phyloP scores from a whole-genome alignment of 371 early-diverging fungal species.

The Dichotomocladium elegans region DNA sequence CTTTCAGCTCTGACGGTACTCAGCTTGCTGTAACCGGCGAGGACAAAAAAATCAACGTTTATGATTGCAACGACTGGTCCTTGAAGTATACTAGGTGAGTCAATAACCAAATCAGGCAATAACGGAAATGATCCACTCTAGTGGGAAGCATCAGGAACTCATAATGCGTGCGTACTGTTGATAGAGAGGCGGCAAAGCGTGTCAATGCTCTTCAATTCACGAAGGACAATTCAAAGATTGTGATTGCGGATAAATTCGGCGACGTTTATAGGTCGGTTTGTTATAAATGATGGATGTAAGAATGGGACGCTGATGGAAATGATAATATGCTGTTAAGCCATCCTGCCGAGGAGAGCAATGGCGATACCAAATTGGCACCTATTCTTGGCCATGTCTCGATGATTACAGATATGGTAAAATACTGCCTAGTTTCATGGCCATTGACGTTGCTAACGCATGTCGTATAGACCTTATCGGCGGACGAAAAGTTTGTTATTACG shows the following conservation, averaged over 20 bases:
- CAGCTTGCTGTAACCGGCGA: conserved; percentile 66
- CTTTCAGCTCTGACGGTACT: conserved; percentile 57
- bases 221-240: conserved; percentile 49
- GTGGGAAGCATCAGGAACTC: too few relatives aligned
- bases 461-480: conserved; percentile 42
- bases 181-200: conserved; percentile 60
- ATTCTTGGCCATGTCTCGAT: conserved; percentile 94
- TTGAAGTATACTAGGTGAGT: conserved; percentile 45
- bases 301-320: background rate
- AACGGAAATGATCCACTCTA: too few relatives aligned
- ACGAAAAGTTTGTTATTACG: conserved; percentile 73
- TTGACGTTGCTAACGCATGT: too few relatives aligned
- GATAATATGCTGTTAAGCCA: conserved; percentile 19
- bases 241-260: conserved; percentile 95
- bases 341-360: conserved; percentile 18
- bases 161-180: background rate
- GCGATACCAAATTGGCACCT: conserved; percentile 50
- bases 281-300: background rate
- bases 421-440: background rate
- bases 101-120: too few relatives aligned
- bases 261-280: conserved; percentile 76
- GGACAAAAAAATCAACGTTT: conserved; percentile 68
- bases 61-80: conserved; percentile 64
- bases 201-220: conserved; percentile 68
- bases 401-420: conserved; percentile 78